Percentiles rank a stretch among this genome's conserved stretches.
phyloP scores from a whole-genome alignment of 176 grass and related monocot species.

The Carex littledalei region DNA sequence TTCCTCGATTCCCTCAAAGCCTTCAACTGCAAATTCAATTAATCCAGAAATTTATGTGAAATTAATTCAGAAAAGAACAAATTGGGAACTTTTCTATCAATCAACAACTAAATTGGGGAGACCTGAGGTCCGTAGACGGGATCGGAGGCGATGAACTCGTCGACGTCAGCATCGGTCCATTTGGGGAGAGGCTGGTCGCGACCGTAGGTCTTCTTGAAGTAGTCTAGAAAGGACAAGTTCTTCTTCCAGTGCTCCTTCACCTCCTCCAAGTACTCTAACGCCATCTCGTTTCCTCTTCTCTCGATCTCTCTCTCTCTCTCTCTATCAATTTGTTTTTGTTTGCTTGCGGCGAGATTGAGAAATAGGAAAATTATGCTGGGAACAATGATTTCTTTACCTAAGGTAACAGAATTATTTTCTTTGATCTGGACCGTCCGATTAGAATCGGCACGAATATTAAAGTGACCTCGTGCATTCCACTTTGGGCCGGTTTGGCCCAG shows the following conservation, averaged over 20 bases:
- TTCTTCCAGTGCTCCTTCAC: slow-evolving; percentile 92
- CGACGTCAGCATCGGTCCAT: slow-evolving; percentile 79
- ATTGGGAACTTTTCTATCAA: background rate
- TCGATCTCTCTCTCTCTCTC: background rate
- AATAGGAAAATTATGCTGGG: background rate
- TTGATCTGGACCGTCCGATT: too few relatives aligned
- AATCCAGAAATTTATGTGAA: background rate
- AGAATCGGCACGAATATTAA: too few relatives aligned
- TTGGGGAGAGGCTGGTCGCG: slow-evolving; percentile 68
- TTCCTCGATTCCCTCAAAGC: slow-evolving; percentile 79
- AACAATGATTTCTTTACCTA: background rate
- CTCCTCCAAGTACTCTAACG: slow-evolving; percentile 70
- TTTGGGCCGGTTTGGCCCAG: too few relatives aligned
- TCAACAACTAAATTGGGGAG: background rate
- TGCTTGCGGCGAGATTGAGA: background rate
- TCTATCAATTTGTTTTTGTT: background rate
- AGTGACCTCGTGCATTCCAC: too few relatives aligned
- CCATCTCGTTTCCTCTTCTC: slow-evolving; percentile 26
- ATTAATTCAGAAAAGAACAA: background rate
- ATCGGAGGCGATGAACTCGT: slow-evolving; percentile 83
- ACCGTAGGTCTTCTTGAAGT: slow-evolving; percentile 96
- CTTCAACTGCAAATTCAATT: slow-evolving; percentile 49
- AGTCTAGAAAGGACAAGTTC: slow-evolving; percentile 85
- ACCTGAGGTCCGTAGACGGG: slow-evolving; percentile 90
- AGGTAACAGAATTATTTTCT: too few relatives aligned